A percentile compares a stretch with the other conserved stretches of the same genome.
phyloP scores from a whole-genome alignment of 129 eudicot species.

The Flaveria ramosissima region DNA sequence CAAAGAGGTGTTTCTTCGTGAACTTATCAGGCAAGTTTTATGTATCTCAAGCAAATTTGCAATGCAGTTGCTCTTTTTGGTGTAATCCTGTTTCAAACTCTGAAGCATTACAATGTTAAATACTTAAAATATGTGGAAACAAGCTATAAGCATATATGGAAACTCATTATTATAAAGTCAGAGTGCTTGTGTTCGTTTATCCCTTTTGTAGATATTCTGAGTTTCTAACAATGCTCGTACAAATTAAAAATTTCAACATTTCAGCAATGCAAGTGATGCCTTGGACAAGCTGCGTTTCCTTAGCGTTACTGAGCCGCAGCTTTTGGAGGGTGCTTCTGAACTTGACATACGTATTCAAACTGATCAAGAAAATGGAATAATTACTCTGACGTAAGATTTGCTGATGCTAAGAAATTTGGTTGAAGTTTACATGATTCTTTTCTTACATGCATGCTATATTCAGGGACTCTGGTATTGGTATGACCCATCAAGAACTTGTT shows the following conservation, averaged over 20 bases:
- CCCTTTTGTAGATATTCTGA: not conserved
- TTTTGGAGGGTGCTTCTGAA: conserved; percentile 73
- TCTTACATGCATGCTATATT: not conserved
- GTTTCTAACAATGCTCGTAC: not conserved
- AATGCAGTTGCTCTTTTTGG: conserved; percentile 7
- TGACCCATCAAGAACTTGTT: conserved; percentile 90
- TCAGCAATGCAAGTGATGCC: conserved; percentile 99
- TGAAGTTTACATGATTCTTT: not conserved
- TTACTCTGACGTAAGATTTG: conserved; percentile 70
- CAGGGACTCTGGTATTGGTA: conserved; percentile 95
- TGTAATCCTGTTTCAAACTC: not conserved
- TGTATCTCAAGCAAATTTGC: not conserved
- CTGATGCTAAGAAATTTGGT: not conserved
- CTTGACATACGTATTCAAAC: conserved; percentile 88
- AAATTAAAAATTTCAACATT: not conserved
- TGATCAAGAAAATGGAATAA: conserved; percentile 81
- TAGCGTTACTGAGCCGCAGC: conserved; percentile 75
- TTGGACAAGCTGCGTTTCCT: conserved; percentile 96
- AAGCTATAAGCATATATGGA: not conserved
- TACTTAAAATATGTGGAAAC: not conserved
- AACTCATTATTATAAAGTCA: not conserved
- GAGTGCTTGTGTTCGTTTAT: conserved; percentile 6
- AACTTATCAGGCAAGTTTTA: conserved; percentile 73
- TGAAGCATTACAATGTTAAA: not conserved
- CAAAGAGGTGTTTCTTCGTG: conserved; percentile 92